Evolutionary conservation across 768 basidiomycete genomes (phyloP), one percentile per base, ranked within the genome.

Genomic region (Exidia glandulosa): DNA sequence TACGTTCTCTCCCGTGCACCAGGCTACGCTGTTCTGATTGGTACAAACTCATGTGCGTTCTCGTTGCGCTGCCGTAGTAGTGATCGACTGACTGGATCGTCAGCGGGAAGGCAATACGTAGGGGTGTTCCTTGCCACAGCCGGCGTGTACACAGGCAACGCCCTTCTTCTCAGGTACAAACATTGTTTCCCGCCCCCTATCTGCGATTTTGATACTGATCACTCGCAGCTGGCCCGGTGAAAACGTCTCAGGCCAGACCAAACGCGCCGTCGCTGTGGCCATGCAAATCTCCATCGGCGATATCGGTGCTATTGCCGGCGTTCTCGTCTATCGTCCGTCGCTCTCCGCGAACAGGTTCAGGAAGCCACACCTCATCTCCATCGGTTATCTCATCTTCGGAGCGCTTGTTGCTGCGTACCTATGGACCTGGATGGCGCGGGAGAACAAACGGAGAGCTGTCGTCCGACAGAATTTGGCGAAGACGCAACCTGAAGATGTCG

Each of bases 161-260:
- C 82, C 1, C 69, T 84, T 10, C 71, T 85, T 34, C 67, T 85
- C 19, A 81, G 80, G 81, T 78, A 30, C 27, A 66, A 56, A 27
- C 30, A 31, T 55, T n/a, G n/a, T n/a, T 45, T 25, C 29, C 14
- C 25, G 37, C 9, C 41, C n/a, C 57, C 19, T 10, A 52, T 14
- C 19, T 32, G 19, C 37, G 7, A 25, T 30, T 19, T 32, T 37
- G 5, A 30, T 14, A 14, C 27, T 9, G 34, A 13, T 60, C 2
- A 47, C 64, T 3, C 59, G 60, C 29, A 68, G 78, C 58, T 85
- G 84, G 81, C 81, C 83, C 1, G 75, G 79, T 19, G 84, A 86
- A 68, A 85, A 85, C 62, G 82, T 86, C n/a, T 82, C 82, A 13
- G 81, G 79, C 12, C 84, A 85, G 64, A 85, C 83, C 3, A 85